A percentile compares a stretch with the other conserved stretches of the same genome.
These are phyloP conservation scores for Candida takata DNA, from an alignment of 805 yeast species.

Conservation along the genomic window DNA sequence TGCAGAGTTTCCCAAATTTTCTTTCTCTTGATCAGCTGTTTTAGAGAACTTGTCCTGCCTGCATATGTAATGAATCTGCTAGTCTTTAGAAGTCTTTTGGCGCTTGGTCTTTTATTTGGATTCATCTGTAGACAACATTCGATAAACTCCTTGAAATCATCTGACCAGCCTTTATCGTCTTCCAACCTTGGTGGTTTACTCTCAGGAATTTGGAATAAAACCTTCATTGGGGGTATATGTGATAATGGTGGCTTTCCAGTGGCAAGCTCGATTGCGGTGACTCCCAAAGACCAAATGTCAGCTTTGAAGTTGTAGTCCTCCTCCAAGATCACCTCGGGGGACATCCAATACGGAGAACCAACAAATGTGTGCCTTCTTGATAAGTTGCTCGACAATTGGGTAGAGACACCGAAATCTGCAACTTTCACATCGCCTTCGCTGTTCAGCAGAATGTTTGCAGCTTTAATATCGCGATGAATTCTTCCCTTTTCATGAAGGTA, in stretches of 20 bases:
- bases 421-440: constrained; percentile 70
- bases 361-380: constrained; percentile 60
- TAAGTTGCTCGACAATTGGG: constrained; percentile 61
- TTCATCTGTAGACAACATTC: constrained; percentile 62
- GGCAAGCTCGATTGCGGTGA: constrained; percentile 87
- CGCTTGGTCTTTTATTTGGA: constrained; percentile 60
- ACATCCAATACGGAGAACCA: constrained; percentile 98
- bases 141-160: constrained; percentile 65
- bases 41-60: constrained; percentile 29
- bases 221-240: constrained; percentile 45
- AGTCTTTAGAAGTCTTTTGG: constrained; percentile 45
- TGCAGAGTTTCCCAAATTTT: constrained; percentile 31
- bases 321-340: constrained; percentile 94
- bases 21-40: constrained; percentile 36
- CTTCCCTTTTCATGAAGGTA: constrained; percentile 72
- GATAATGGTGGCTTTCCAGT: constrained; percentile 98
- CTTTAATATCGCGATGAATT: constrained; percentile 90
- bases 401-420: constrained; percentile 96
- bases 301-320: constrained; percentile 84
- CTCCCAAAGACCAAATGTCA: constrained; percentile 96
- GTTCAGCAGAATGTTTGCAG: constrained; percentile 79
- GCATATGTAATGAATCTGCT: constrained; percentile 45
- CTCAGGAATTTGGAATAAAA: constrained; percentile 33
- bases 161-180: constrained; percentile 55
- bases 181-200: constrained; percentile 88